Evolutionary conservation across 2,329 filamentous ascomycete species (phyloP).

Genomic region (Diaporthe sp.): DNA sequence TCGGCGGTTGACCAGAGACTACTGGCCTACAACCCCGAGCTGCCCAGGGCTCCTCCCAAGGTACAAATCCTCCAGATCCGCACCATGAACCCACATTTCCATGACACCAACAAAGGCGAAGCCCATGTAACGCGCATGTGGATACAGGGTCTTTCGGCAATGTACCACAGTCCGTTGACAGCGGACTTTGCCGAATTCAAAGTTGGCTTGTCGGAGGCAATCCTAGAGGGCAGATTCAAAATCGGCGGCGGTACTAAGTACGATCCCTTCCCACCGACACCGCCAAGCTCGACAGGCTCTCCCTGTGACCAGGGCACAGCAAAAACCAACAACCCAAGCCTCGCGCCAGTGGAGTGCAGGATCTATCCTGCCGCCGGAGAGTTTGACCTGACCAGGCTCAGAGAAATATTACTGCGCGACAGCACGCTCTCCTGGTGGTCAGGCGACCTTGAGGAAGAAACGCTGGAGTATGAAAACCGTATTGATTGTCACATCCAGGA

Average conservation of each 20-base stretch:
- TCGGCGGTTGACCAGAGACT: not conserved
- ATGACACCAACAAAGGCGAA: conserved; percentile 46
- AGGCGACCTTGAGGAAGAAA: not conserved
- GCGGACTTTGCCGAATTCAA: conserved; percentile 18
- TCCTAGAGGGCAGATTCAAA: not conserved
- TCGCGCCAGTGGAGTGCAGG: conserved; percentile 32
- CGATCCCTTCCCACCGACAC: not conserved
- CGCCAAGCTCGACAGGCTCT: not conserved
- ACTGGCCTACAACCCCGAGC: not conserved
- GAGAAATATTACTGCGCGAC: conserved; percentile 10
- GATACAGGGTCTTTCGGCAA: conserved; percentile 46
- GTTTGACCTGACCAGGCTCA: conserved; percentile 28
- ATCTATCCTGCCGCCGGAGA: conserved; percentile 26
- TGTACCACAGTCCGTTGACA: conserved; percentile 45
- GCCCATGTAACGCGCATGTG: conserved; percentile 48
- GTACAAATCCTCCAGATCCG: conserved; percentile 48
- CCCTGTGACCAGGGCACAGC: not conserved
- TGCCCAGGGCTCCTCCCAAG: not conserved
- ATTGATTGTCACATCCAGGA: not conserved
- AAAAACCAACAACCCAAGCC: not conserved
- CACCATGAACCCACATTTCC: conserved; percentile 49
- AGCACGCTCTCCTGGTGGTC: conserved; percentile 32
- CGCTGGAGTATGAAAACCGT: not conserved
- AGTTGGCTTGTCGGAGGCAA: conserved; percentile 7
- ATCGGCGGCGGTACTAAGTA: not conserved